Evolutionary conservation across 768 basidiomycete genomes (phyloP).

Genomic region (Psilocybe subaeruginosa): DNA sequence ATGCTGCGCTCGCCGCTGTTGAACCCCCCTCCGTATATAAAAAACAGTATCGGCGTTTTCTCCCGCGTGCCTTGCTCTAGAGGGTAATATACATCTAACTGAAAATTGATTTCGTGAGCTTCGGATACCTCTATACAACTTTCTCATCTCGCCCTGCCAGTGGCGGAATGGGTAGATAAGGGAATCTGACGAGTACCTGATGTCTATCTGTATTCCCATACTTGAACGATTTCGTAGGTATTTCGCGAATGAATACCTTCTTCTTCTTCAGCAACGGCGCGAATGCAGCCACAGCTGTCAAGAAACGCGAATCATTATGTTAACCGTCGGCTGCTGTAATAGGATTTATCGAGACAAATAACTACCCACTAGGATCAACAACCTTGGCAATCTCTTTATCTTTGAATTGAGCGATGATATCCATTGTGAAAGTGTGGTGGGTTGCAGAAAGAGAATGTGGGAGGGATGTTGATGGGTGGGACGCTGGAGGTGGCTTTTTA

Average conservation of each 20-base stretch:
- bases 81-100: slow-evolving; percentile 76
- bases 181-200: slow-evolving; percentile 31
- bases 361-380: slow-evolving; percentile 28
- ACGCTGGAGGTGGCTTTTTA: background rate
- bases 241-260: slow-evolving; percentile 45
- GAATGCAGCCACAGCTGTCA: slow-evolving; percentile 50
- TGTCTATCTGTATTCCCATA: slow-evolving; percentile 58
- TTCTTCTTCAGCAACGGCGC: slow-evolving; percentile 52
- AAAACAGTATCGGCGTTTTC: slow-evolving; percentile 57
- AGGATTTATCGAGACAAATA: slow-evolving; percentile 12
- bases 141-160: background rate
- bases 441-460: background rate
- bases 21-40: slow-evolving; percentile 71
- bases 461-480: background rate
- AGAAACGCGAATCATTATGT: background rate
- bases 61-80: slow-evolving; percentile 23
- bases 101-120: background rate
- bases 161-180: background rate
- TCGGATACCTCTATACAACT: background rate
- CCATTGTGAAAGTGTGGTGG: slow-evolving; percentile 14
- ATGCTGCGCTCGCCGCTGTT: slow-evolving; percentile 50
- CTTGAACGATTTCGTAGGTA: slow-evolving; percentile 56
- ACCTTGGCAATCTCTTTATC: slow-evolving; percentile 23
- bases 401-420: slow-evolving; percentile 23
- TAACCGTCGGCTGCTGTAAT: background rate